Base-by-base conservation (phyloP, 106 monocot species). In the Dioscorea zingiberensis region DNA sequence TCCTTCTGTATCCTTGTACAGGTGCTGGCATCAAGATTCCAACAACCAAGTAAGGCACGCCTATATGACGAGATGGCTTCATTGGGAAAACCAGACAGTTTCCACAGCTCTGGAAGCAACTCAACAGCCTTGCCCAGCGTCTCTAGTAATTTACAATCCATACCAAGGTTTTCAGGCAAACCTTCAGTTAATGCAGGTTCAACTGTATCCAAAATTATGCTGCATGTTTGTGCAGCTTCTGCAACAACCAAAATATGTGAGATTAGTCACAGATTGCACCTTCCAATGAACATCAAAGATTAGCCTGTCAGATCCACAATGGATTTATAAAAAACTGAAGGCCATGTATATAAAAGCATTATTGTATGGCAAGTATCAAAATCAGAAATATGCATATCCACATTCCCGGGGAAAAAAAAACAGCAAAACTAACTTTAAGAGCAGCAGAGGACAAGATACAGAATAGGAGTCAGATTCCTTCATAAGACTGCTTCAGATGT, bases 161-260 rank as follows among this genome's bases (percentile, higher is more conserved):
- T 67, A 53, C 64, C 72, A 63, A 82, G 80, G 53, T 73, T 74
- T 49, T 26, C 73, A 54, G 76, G 82, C 66, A 78, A 71, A 38
- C 80, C 87, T 29, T 74, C 74, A 19, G 87, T 85, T 44, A 83
- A 63, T 44, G 91, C 83, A 59, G 91, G 78, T 74, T 95, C 87
- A 44, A 87, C 59, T 30, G 62, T 85, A 49, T 97, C 91, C 75
- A 97, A 75, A 57, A 97, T 74, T 28, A 60, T 70, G 62, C 57
- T 85, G 59, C 87, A 91, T 73, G 88, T 81, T 64, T 79, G 71
- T 57, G 95, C 91, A 55, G 91, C 91, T 79, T 97, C 95, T 95
- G 84, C 48, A 79, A 66, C 23, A 57, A 18, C 30, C 65, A 26
- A 63, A 32, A 23, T 23, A 13, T 59, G 58, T 11, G 22, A 60